Base-by-base conservation (phyloP, 768 basidiomycete genomes). In the Hypholoma sublateritium region DNA sequence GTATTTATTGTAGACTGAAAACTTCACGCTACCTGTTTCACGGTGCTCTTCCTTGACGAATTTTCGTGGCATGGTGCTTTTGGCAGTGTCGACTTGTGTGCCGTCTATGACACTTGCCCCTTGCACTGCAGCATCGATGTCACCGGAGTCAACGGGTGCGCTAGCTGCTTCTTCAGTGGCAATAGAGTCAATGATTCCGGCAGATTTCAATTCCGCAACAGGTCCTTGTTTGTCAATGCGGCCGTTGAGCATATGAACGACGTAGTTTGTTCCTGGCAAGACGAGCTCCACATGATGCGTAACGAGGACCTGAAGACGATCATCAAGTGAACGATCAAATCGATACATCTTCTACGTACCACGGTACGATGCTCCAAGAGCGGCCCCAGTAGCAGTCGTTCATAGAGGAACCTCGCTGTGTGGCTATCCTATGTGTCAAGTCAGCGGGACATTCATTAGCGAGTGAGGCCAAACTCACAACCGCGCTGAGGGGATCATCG, bases 201-300 rank as follows among this genome's bases (percentile, higher is more conserved):
- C 76, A 0, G 75, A 74, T 1, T 80, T 80, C 5, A 93, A 75
- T 4, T 90, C 88, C 42, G 79, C 76, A 8, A 89, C 74, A 0
- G 80, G 81, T 5, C 92, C 92, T 65, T 90, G 84, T 1, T 81
- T 80, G 63, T 92, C 90, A 51, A 93, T 84, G 14, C 90, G 83
- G 2, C 91, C 92, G 65, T 93, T 90, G 1, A 91, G 77, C 81
- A 93, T 87, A 22, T 89, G 83, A 6, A 93, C 79, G 2, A 93
- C 71, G 62, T 91, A 91, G 61, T 86, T 65, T 0, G 88, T 82
- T 0, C 84, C 86, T 0, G 91, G 87, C 4, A 92, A 80, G 16
- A 93, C 86, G 0, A 95, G 80, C 49, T 93, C 89, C 22, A 93
- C 86, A 64, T 93, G 91, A 59, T 94, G 92, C 0, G 91, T 91